A percentile compares a stretch with the other conserved stretches of the same genome.
Evolutionary conservation across 225 moss, liverwort and hornwort species (phyloP).

Genomic region (Climacium dendroides): DNA sequence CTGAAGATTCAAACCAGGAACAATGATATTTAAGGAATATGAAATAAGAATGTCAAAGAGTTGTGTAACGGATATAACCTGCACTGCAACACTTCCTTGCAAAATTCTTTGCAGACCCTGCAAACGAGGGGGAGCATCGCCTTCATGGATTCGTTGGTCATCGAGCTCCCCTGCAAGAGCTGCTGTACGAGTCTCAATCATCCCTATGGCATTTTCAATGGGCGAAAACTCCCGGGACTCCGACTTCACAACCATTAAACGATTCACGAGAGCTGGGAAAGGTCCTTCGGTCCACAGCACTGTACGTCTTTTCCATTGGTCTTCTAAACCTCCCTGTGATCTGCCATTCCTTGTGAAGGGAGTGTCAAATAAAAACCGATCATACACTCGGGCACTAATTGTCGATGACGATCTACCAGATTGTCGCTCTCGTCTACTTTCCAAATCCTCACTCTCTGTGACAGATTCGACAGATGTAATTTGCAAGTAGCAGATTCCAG

Average conservation of each 20-base stretch:
- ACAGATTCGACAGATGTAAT: constrained; percentile 94
- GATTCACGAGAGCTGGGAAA: constrained; percentile 83
- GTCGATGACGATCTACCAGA: constrained; percentile 42
- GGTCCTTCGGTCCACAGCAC: constrained; percentile 79
- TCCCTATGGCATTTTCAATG: constrained; percentile 94
- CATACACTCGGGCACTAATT: constrained; percentile 69
- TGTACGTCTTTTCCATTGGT: constrained; percentile 93
- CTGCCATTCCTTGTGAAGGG: constrained; percentile 92
- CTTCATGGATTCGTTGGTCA: constrained; percentile 68
- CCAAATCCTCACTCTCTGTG: constrained; percentile 76
- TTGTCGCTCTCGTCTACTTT: constrained; percentile 66
- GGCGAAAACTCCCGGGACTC: constrained; percentile 91
- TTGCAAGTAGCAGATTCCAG: constrained; percentile 85
- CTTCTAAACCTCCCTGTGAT: constrained; percentile 88
- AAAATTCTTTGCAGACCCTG: constrained; percentile 92
- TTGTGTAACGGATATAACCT: constrained; percentile 20
- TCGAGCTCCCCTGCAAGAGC: constrained; percentile 74
- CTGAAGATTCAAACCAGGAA: neutral
- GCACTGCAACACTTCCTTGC: constrained; percentile 97
- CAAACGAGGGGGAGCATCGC: constrained; percentile 73
- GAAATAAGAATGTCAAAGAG: neutral
- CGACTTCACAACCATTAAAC: constrained; percentile 75
- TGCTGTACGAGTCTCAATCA: constrained; percentile 87
- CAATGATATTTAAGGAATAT: neutral
- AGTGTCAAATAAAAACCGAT: constrained; percentile 83